Conservation (phyloP, 2,329 filamentous ascomycete genomes). For the Hypoxylon sp. region DNA sequence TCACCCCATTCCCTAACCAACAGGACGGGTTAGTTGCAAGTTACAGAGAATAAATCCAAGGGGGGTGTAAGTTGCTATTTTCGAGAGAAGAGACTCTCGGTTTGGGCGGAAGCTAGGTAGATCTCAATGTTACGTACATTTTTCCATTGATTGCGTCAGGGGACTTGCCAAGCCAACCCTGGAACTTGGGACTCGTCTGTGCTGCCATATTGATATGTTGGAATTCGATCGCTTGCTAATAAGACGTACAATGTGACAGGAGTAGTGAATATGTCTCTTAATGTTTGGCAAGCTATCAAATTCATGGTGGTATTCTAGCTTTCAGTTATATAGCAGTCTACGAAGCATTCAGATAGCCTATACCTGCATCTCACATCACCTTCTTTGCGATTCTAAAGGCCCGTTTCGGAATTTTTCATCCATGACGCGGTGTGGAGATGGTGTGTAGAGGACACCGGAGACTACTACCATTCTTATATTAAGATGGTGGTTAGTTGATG, state of each 20-base stretch:
- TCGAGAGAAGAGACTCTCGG: not conserved
- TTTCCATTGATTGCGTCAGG: conserved; percentile 63
- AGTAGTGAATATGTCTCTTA: not conserved
- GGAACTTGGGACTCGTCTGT: conserved; percentile 59
- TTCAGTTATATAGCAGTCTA: conserved; percentile 7
- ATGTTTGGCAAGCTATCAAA: not conserved
- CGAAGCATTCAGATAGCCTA: not conserved
- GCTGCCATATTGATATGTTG: conserved; percentile 32
- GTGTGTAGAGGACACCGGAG: conserved; percentile 12
- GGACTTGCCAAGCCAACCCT: conserved; percentile 66
- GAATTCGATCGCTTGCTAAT: not conserved
- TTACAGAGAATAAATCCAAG: not conserved
- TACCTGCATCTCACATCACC: not conserved
- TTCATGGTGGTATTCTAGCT: not conserved
- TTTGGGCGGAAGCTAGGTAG: too few species aligned
- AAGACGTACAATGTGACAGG: not conserved
- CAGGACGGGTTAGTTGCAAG: not conserved
- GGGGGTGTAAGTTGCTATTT: not conserved
- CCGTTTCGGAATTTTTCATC: conserved; percentile 13
- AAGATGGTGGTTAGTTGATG: not conserved
- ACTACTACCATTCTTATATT: not conserved
- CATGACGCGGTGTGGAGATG: conserved; percentile 22
- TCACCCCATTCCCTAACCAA: conserved; percentile 60
- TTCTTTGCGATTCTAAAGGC: not conserved
- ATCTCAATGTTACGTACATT: conserved; percentile 56